Percentiles rank a stretch among this genome's conserved stretches.
phyloP scores from a whole-genome alignment of 2,329 filamentous ascomycete genomes.

The Bretziella fagacearum region DNA sequence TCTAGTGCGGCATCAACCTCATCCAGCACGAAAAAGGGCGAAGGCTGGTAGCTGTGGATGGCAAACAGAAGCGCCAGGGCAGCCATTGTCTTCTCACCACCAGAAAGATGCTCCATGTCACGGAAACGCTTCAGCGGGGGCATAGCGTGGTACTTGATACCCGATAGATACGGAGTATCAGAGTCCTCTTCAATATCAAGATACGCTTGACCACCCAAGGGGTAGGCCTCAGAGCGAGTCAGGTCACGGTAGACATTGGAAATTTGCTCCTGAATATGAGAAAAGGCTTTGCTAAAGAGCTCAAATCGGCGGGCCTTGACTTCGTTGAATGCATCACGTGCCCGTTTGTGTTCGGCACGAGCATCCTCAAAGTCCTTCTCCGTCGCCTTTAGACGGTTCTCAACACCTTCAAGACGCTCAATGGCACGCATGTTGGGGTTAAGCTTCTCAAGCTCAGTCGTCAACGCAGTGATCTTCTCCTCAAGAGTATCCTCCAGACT shows the following conservation, averaged over 20 bases:
- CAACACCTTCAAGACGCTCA: conserved; percentile 74
- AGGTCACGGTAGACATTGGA: conserved; percentile 87
- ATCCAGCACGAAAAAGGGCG: conserved; percentile 93
- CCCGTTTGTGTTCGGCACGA: conserved; percentile 52
- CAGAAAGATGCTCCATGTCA: conserved; percentile 96
- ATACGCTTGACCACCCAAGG: conserved; percentile 75
- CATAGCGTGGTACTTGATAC: conserved; percentile 98
- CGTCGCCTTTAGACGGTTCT: conserved; percentile 63
- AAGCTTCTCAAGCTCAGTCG: conserved; percentile 74
- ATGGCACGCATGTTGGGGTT: conserved; percentile 94
- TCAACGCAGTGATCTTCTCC: conserved; percentile 59
- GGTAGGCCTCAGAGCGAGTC: conserved; percentile 77
- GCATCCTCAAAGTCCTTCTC: conserved; percentile 84
- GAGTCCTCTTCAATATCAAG: conserved; percentile 85
- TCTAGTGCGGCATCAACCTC: conserved; percentile 97
- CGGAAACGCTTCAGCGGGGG: conserved; percentile 94
- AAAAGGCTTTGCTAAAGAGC: conserved; percentile 88
- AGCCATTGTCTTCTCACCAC: conserved; percentile 97
- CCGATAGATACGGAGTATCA: conserved; percentile 89
- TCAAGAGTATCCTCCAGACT: conserved; percentile 58
- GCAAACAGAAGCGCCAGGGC: conserved; percentile 92
- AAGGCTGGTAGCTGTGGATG: conserved; percentile 89
- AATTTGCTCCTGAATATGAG: conserved; percentile 90
- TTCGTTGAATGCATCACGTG: conserved; percentile 68
- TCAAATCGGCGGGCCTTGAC: conserved; percentile 72